phyloP scores from a whole-genome alignment of 768 basidiomycete species.

The Boletus speciosus region DNA sequence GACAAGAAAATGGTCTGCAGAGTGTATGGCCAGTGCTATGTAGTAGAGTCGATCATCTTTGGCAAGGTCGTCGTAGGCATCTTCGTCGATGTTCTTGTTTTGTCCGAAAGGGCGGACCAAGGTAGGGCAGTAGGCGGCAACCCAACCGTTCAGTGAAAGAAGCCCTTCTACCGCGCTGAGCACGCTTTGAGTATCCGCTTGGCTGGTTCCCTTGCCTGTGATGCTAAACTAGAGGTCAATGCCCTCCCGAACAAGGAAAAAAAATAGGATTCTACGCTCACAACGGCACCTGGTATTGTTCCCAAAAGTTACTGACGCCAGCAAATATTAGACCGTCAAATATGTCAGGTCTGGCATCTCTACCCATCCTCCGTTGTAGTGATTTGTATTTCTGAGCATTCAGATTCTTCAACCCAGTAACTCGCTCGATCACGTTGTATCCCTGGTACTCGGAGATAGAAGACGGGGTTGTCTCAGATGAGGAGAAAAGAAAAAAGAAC shows the following conservation, averaged over 20 bases:
- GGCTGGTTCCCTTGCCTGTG: constrained; percentile 73
- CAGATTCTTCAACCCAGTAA: constrained; percentile 61
- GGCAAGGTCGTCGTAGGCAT: constrained; percentile 86
- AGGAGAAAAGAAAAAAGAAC: constrained; percentile 21
- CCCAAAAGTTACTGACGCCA: constrained; percentile 88
- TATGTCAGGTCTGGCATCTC: constrained; percentile 81
- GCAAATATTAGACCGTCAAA: constrained; percentile 70
- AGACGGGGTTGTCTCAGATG: constrained; percentile 11
- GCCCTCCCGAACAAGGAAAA: not conserved
- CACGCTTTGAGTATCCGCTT: constrained; percentile 88
- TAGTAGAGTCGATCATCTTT: constrained; percentile 85
- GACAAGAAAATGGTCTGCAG: constrained; percentile 97
- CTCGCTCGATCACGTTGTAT: constrained; percentile 64
- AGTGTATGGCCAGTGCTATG: constrained; percentile 93
- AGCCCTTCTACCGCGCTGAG: constrained; percentile 88
- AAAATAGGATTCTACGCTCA: constrained; percentile 37
- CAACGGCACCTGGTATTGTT: constrained; percentile 89
- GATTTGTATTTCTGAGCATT: constrained; percentile 89
- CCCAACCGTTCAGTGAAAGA: constrained; percentile 97
- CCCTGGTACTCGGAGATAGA: constrained; percentile 44
- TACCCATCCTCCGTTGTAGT: constrained; percentile 81
- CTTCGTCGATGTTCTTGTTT: constrained; percentile 66
- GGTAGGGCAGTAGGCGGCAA: constrained; percentile 91
- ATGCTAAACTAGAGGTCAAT: constrained; percentile 48
- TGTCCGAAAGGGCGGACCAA: constrained; percentile 93